phyloP scores from a whole-genome alignment of 805 yeast species.

The Nakazawaea sp. region DNA sequence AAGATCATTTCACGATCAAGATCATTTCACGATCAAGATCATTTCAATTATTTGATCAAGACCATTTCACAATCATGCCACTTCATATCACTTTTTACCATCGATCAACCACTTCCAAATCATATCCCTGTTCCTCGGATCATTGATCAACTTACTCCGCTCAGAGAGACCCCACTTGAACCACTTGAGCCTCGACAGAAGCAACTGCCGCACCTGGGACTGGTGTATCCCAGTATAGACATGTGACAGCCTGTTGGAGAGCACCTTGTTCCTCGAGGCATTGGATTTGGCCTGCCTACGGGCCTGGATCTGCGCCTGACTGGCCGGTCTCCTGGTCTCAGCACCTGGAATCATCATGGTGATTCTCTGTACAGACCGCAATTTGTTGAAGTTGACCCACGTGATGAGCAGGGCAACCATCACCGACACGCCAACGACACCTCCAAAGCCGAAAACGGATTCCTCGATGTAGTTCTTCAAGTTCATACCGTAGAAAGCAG shows the following conservation, averaged over 20 bases:
- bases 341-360: constrained; percentile 45
- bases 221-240: constrained; percentile 3
- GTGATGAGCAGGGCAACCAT: constrained; percentile 34
- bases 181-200: background rate
- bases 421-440: constrained; percentile 34
- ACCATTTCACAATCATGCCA: too few relatives aligned
- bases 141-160: constrained; percentile 15
- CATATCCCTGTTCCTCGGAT: constrained; percentile 32
- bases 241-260: constrained; percentile 8
- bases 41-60: too few relatives aligned
- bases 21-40: too few relatives aligned
- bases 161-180: background rate
- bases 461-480: constrained; percentile 73
- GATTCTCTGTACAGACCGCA: constrained; percentile 57
- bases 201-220: background rate
- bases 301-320: background rate
- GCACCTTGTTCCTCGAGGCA: constrained; percentile 11
- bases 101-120: constrained; percentile 52
- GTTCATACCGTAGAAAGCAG: constrained; percentile 90
- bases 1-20: too few relatives aligned
- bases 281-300: constrained; percentile 5
- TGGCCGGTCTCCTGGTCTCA: background rate
- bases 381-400: constrained; percentile 44
- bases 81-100: constrained; percentile 28
- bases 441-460: constrained; percentile 53